A percentile compares a stretch with the other conserved stretches of the same genome.
These are phyloP conservation scores for Thuja plicata DNA, from an alignment of 83 land plant species.

Conservation along the genomic window DNA sequence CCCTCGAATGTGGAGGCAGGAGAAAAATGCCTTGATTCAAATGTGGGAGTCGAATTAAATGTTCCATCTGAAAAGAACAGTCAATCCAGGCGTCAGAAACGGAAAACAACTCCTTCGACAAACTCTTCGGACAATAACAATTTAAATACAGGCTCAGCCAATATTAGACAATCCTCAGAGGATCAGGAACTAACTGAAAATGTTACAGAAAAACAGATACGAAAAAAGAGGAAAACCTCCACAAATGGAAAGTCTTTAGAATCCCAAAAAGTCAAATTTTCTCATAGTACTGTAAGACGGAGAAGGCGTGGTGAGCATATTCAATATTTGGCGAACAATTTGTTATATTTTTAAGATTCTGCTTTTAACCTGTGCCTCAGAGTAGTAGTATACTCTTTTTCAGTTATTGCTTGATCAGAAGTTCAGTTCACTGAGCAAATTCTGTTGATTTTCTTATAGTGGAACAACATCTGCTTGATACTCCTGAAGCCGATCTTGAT, in stretches of 20 bases:
- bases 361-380: background rate
- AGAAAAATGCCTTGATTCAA: background rate
- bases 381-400: background rate
- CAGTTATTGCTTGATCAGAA: background rate
- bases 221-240: background rate
- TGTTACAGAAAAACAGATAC: background rate
- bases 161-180: background rate
- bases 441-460: conserved; percentile 19
- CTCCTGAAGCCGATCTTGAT: conserved; percentile 61
- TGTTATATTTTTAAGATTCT: background rate
- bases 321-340: background rate
- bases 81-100: background rate
- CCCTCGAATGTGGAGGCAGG: background rate
- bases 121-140: background rate
- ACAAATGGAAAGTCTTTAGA: conserved; percentile 7
- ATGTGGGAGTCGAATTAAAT: background rate
- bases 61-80: background rate
- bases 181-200: background rate
- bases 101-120: background rate
- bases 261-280: conserved; percentile 38
- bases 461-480: conserved; percentile 46
- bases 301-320: conserved; percentile 39
- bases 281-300: conserved; percentile 39
- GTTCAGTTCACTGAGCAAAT: background rate
- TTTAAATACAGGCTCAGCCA: background rate